phyloP scores from a whole-genome alignment of 163 green algal species.

The Chlamydomonas reinhardtii region DNA sequence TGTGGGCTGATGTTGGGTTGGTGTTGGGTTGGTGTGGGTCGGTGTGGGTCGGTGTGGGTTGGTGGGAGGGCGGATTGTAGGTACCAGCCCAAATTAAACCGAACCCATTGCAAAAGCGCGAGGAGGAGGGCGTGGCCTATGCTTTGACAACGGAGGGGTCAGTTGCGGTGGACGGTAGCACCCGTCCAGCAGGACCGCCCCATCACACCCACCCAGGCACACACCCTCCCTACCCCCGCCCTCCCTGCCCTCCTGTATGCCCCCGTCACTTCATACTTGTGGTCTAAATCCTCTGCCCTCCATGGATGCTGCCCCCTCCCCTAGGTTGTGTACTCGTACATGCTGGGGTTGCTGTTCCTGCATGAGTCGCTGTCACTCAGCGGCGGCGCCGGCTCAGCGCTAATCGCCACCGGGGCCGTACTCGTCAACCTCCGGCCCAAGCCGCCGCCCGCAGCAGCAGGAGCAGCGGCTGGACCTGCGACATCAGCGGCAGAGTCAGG shows the following conservation, averaged over 20 bases:
- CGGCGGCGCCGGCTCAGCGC: conserved; percentile 12
- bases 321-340: conserved; percentile 48
- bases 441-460: background rate
- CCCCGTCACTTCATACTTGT: no score
- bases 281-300: no score
- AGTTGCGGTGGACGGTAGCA: no score
- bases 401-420: conserved; percentile 16
- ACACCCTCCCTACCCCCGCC: no score
- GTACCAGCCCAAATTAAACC: no score
- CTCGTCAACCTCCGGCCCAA: conserved; percentile 36
- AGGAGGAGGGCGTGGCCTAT: background rate
- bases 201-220: no score
- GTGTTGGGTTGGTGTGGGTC: background rate
- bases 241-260: no score
- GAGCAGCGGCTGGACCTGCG: background rate
- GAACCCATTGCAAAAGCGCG: no score
- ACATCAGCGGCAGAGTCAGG: no score
- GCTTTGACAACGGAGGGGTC: no score
- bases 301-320: background rate
- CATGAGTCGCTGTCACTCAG: conserved; percentile 6
- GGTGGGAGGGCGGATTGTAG: background rate
- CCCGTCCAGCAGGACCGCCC: no score
- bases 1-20: background rate
- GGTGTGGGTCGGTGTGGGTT: background rate
- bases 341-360: conserved; percentile 42